A percentile compares a stretch with the other conserved stretches of the same genome.
Evolutionary conservation across 768 basidiomycete species (phyloP).

Genomic region (Panellus pusillus): DNA sequence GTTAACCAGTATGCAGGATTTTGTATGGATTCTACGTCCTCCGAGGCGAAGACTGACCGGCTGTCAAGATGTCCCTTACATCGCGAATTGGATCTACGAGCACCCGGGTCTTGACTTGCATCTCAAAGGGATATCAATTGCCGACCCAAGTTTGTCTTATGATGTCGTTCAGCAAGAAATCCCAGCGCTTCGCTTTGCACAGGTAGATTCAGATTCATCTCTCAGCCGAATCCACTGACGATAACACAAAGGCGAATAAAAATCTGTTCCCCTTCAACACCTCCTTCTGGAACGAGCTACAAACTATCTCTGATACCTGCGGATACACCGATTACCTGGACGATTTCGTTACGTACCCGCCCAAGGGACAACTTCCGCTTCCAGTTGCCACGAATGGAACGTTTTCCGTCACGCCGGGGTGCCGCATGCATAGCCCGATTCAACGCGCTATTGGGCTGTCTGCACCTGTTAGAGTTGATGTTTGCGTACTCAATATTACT

Average conservation of each 20-base stretch:
- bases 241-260: conserved; percentile 43
- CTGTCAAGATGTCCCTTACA: conserved; percentile 45
- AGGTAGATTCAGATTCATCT: conserved; percentile 26
- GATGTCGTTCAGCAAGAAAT: conserved; percentile 61
- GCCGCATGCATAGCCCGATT: conserved; percentile 49
- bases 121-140: conserved; percentile 66
- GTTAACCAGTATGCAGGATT: conserved; percentile 62
- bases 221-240: background rate
- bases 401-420: conserved; percentile 38
- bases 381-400: conserved; percentile 49
- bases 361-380: conserved; percentile 59
- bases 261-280: conserved; percentile 63
- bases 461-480: conserved; percentile 21
- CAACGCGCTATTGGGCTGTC: conserved; percentile 50
- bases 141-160: conserved; percentile 48
- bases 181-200: conserved; percentile 62
- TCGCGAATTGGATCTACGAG: conserved; percentile 70
- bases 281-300: conserved; percentile 52
- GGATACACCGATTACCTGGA: conserved; percentile 62
- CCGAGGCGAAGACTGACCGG: background rate
- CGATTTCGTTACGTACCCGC: conserved; percentile 65
- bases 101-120: conserved; percentile 54
- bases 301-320: conserved; percentile 52
- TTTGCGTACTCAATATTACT: background rate
- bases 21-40: conserved; percentile 41